These are phyloP conservation scores for Mortierella sp. DNA, from an alignment of 371 early-diverging fungal genomes.

Conservation along the genomic window DNA sequence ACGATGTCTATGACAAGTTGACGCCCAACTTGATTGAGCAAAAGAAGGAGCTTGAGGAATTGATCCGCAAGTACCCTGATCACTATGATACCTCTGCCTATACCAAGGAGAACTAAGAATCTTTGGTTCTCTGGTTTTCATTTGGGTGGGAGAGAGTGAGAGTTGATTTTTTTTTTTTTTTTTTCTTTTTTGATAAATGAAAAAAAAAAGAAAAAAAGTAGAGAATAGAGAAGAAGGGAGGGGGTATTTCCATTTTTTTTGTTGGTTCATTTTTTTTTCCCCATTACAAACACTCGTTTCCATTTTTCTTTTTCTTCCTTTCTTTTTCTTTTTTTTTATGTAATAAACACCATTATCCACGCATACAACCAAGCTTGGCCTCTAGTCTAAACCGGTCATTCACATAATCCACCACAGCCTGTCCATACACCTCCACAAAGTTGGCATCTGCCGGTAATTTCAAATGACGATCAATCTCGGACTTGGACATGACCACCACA, in stretches of 20 bases:
- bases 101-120: conserved; percentile 30
- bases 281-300: too few species aligned
- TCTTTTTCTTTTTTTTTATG: too few species aligned
- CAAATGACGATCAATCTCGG: conserved; percentile 31
- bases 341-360: conserved; percentile 2
- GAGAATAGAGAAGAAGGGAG: too few species aligned
- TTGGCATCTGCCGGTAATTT: conserved; percentile 35
- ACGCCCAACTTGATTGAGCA: conserved; percentile 83
- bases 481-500: conserved; percentile 84
- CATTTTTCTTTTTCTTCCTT: too few species aligned
- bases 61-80: conserved; percentile 89
- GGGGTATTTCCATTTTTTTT: too few species aligned
- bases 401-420: conserved; percentile 35
- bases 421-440: conserved; percentile 36
- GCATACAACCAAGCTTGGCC: conserved; percentile 36
- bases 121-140: too few species aligned
- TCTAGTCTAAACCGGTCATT: conserved; percentile 41
- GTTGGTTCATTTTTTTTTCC: too few species aligned
- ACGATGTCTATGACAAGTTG: conserved; percentile 93
- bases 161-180: too few species aligned
- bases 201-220: too few species aligned
- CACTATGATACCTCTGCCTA: conserved; percentile 70
- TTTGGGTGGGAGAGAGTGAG: too few species aligned
- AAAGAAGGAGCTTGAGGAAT: conserved; percentile 76
- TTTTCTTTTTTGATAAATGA: too few species aligned